Evolutionary conservation across 2,329 filamentous ascomycete genomes (phyloP), one percentile per base, ranked within the genome.

Genomic region (Gnomoniopsis sp.): DNA sequence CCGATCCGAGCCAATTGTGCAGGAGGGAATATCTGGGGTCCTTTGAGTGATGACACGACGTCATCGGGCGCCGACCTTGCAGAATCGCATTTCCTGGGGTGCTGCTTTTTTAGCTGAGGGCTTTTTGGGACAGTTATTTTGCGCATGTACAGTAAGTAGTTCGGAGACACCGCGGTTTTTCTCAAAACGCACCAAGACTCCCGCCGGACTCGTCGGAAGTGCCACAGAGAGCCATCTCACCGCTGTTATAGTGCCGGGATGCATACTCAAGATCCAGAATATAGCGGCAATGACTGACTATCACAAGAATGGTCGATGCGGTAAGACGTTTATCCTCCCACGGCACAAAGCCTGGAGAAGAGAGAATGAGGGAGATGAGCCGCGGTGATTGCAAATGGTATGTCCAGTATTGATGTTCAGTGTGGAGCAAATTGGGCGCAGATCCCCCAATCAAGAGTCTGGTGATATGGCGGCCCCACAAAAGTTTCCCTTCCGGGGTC

Each of bases 1-100:
- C n/a, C 50, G 22, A 34, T 58, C 59, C 59, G 55, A 55, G 41
- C 55, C 55, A 61, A 61, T 58, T 55, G 41, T 36, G 51, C 41
- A 48, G 36, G 53, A 56, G 49, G 58, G n/a, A 36, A 50, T 54
- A 54, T 54, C 22, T 58, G 55, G 48, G 23, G 21, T 19, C n/a
- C 38, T 46, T 15, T 53, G 51, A 46, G 23, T 53, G 22, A 57
- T 53, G 51, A 51, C 15, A 23, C 34, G 55, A 60, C 59, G 57
- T 60, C 59, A 60, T 60, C 44, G 33, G 48, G 48, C 54, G 38
- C 47, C 30, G 19, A 48, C 21, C 34, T 30, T 52, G 47, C 30
- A 54, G n/a, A 46, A 48, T 53, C 33, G 22, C 41, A 58, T 48
- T 54, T 55, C 57, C 57, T 57, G 59, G 59, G 59, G 57, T 55